Conservation (phyloP, 1,284 basidiomycete species). For the Moniliophthora roreri region DNA sequence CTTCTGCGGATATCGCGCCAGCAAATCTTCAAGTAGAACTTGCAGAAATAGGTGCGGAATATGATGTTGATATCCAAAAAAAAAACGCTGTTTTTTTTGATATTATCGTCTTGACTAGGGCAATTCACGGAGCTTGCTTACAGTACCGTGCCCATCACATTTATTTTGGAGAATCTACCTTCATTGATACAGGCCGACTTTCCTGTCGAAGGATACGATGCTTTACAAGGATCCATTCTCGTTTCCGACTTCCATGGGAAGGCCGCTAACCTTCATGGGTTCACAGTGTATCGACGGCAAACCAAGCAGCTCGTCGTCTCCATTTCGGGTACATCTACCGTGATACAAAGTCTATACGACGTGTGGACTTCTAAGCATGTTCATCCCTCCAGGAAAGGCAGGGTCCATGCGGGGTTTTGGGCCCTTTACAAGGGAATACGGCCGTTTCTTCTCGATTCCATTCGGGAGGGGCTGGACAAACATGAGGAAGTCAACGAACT, state of each 20-base stretch:
- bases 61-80: no score
- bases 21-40: slow-evolving; percentile 34
- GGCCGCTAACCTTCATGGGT: slow-evolving; percentile 41
- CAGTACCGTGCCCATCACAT: slow-evolving; percentile 34
- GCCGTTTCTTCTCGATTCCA: slow-evolving; percentile 26
- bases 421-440: slow-evolving; percentile 44
- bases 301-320: slow-evolving; percentile 45
- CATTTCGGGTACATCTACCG: slow-evolving; percentile 44
- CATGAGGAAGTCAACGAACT: slow-evolving; percentile 37
- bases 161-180: slow-evolving; percentile 41
- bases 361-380: slow-evolving; percentile 34
- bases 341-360: slow-evolving; percentile 44
- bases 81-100: no score
- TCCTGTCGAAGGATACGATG: slow-evolving; percentile 47
- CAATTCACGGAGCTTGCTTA: slow-evolving; percentile 53
- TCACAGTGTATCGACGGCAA: slow-evolving; percentile 39
- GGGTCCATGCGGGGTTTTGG: slow-evolving; percentile 55
- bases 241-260: slow-evolving; percentile 38
- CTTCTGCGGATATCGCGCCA: slow-evolving; percentile 35
- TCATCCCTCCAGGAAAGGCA: slow-evolving; percentile 35
- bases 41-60: slow-evolving; percentile 39
- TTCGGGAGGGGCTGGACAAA: slow-evolving; percentile 29
- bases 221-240: slow-evolving; percentile 32
- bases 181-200: slow-evolving; percentile 38
- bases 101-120: slow-evolving; percentile 25